Base-by-base conservation (phyloP, 179 eudicot species). In the Beta macrorhiza region DNA sequence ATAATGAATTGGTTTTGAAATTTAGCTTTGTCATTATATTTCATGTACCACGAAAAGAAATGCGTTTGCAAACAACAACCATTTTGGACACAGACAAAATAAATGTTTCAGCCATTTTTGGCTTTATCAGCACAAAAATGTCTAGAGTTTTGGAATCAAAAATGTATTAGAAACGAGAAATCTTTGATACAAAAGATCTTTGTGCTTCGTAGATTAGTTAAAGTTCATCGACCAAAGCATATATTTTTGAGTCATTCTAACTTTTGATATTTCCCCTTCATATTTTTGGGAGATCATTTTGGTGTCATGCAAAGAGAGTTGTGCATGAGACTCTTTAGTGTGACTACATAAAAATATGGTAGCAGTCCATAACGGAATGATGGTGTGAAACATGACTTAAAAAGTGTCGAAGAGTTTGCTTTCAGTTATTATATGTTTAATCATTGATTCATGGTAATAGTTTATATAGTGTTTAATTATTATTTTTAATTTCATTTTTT, bases 251-350 rank as follows among this genome's bases (percentile, higher is more conserved):
- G 32, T 77, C 55, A 70, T 82, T 61, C 58, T 53, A 59, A 74
- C n/a, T 25, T 53, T 22, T n/a, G 3, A 0, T 70, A 1, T 72
- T 52, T 69, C 20, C 77, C 20, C 20, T 45, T 74, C 64, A 16
- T 44, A 13, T 32, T 74, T 81, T 61, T 22, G 32, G 77, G 78
- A 59, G 82, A 29, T 63, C 20, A 75, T 55, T 68, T 80, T 75
- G 75, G 79, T 80, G 86, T 78, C 83, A 80, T 80, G 83, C 86
- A 84, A 80, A 84, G 80, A 15, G 80, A 84, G 55, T 76, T 56
- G 77, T 71, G 86, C 86, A 78, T 81, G 87, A 67, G 74, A 81
- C 79, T 77, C 67, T 72, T 78, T 72, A 67, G 81, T 56, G 81
- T 84, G 64, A 68, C 56, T 59, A 20, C 79, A 73, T 29, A 74